phyloP scores from a whole-genome alignment of 352 stramenopile species.

The Globisporangium nunn region DNA sequence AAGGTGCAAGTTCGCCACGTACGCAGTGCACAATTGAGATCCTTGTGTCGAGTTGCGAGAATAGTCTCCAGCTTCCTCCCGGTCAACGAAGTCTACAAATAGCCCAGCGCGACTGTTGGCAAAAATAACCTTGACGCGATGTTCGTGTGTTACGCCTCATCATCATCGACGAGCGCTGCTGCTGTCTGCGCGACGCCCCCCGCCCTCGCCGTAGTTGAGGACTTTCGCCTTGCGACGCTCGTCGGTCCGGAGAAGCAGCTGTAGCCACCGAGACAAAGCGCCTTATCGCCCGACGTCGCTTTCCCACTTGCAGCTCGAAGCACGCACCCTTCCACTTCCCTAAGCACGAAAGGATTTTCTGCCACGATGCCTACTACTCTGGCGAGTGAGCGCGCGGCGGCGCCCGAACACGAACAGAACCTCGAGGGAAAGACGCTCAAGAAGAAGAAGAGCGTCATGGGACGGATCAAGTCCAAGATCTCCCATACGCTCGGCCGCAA shows the following conservation, averaged over 20 bases:
- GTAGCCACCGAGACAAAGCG: too few species aligned
- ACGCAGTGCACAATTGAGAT: too few species aligned
- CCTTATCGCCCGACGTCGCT: neutral
- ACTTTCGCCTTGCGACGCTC: slow-evolving; percentile 10
- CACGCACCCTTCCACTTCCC: too few species aligned
- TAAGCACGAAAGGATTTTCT: neutral
- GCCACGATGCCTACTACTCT: neutral
- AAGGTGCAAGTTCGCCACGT: too few species aligned
- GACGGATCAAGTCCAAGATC: slow-evolving; percentile 64
- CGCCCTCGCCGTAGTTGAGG: slow-evolving; percentile 3
- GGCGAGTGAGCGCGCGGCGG: neutral
- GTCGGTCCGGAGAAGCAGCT: neutral
- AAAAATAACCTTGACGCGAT: too few species aligned
- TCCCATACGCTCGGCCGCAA: slow-evolving; percentile 38
- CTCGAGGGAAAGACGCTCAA: slow-evolving; percentile 20
- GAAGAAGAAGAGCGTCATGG: slow-evolving; percentile 60
- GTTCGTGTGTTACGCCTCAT: too few species aligned
- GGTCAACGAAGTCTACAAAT: too few species aligned
- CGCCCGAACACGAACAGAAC: slow-evolving; percentile 12
- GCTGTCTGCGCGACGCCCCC: neutral
- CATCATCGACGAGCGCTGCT: too few species aligned
- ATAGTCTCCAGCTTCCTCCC: too few species aligned
- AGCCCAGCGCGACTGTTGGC: too few species aligned
- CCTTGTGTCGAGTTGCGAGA: too few species aligned
- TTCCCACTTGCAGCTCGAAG: neutral